These are phyloP conservation scores for Epichloe gansuensis DNA, from an alignment of 2,329 filamentous ascomycete genomes.

Conservation along the genomic window DNA sequence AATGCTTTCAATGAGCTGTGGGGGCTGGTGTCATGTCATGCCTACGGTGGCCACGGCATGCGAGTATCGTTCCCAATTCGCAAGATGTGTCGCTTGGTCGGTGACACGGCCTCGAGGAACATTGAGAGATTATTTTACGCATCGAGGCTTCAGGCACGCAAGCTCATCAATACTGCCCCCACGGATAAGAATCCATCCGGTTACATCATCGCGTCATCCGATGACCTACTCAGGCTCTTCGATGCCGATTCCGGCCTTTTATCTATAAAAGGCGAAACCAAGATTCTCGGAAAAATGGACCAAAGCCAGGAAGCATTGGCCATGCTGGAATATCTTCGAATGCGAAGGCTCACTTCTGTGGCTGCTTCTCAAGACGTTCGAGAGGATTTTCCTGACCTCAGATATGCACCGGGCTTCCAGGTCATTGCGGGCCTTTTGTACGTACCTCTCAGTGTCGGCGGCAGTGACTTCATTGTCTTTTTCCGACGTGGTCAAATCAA, in stretches of 20 bases:
- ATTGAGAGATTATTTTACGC: conserved; percentile 82
- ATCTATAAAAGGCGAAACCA: conserved; percentile 79
- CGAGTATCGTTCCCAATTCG: conserved; percentile 83
- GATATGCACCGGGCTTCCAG: conserved; percentile 67
- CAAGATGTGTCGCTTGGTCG: conserved; percentile 82
- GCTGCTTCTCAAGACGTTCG: conserved; percentile 64
- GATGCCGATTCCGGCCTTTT: conserved; percentile 78
- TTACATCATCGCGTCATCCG: conserved; percentile 81
- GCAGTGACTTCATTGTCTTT: conserved; percentile 79
- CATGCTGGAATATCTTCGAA: conserved; percentile 70
- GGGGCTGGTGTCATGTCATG: conserved; percentile 79
- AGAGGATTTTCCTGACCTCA: conserved; percentile 68
- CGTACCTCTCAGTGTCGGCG: conserved; percentile 64
- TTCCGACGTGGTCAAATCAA: conserved; percentile 66
- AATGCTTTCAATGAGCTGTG: conserved; percentile 76
- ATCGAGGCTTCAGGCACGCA: conserved; percentile 70
- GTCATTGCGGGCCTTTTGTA: conserved; percentile 67
- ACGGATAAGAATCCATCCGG: conserved; percentile 73
- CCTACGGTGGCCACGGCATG: conserved; percentile 67
- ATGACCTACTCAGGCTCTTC: conserved; percentile 72
- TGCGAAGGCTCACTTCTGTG: conserved; percentile 63
- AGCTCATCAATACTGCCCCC: conserved; percentile 75
- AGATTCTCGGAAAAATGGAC: conserved; percentile 62
- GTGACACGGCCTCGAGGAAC: conserved; percentile 74
- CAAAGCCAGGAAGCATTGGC: conserved; percentile 73